These are phyloP conservation scores for Oryza officinalis DNA, from an alignment of 176 grass and related monocot species.

Conservation along the genomic window DNA sequence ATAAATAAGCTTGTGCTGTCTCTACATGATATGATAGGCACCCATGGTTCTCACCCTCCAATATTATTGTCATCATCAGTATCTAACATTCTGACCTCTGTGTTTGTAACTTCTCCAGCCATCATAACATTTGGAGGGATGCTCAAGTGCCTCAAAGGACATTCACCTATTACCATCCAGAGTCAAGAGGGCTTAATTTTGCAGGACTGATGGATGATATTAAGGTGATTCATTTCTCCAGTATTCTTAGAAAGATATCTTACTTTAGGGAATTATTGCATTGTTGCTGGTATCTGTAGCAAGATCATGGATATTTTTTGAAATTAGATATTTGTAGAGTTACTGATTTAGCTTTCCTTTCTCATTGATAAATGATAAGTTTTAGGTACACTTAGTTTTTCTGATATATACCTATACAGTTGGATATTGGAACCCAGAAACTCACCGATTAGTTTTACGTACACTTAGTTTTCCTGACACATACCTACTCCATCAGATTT, in stretches of 20 bases:
- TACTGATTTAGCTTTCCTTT: not conserved
- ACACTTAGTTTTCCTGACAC: too few relatives aligned
- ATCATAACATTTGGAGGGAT: slow-evolving; percentile 98
- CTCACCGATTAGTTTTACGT: not conserved
- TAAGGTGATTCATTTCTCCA: slow-evolving; percentile 57
- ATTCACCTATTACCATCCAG: slow-evolving; percentile 80
- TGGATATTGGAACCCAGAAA: not conserved
- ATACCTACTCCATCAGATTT: too few relatives aligned
- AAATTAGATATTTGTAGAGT: not conserved
- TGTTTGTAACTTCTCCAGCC: slow-evolving; percentile 52
- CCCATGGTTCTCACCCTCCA: not conserved
- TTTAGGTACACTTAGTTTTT: slow-evolving; percentile 13
- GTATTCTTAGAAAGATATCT: not conserved
- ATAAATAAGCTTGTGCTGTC: not conserved
- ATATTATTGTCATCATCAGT: not conserved
- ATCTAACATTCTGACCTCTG: slow-evolving; percentile 37
- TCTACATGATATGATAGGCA: not conserved
- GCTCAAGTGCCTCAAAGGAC: slow-evolving; percentile 76
- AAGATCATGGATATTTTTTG: not conserved
- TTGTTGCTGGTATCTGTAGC: slow-evolving; percentile 5
- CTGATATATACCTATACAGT: not conserved
- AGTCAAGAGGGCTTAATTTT: slow-evolving; percentile 87
- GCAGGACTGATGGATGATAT: slow-evolving; percentile 87
- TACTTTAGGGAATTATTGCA: slow-evolving; percentile 15
- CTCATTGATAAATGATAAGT: not conserved